A percentile compares a stretch with the other conserved stretches of the same genome.
phyloP scores from a whole-genome alignment of 2,329 filamentous ascomycete species.

The Sporothrix globosa region DNA sequence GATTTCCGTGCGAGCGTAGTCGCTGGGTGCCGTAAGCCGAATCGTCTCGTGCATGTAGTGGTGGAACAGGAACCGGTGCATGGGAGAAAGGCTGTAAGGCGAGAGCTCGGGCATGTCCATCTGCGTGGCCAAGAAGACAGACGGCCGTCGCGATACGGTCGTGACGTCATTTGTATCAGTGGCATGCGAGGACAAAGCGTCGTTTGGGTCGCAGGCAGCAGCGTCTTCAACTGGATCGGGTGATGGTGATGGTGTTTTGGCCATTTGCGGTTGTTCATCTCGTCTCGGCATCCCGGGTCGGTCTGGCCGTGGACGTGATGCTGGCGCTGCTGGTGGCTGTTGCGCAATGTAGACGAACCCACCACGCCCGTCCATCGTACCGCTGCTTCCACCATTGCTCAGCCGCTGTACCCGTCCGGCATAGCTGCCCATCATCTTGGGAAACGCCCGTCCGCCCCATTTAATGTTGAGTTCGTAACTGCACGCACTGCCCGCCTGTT shows the following conservation, averaged over 20 bases:
- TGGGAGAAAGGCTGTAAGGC: neutral
- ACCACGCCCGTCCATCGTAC: neutral
- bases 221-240: neutral
- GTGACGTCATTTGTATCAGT: neutral
- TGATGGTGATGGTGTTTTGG: neutral
- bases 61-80: conserved; percentile 31
- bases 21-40: conserved; percentile 33
- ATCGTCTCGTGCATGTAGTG: conserved; percentile 34
- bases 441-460: conserved; percentile 33
- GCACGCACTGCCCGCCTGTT: conserved; percentile 53
- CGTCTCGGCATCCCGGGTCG: neutral
- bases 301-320: neutral
- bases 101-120: neutral
- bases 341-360: conserved; percentile 29
- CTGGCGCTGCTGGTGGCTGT: neutral
- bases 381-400: conserved; percentile 5
- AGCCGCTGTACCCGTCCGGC: conserved; percentile 27
- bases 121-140: neutral
- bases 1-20: conserved; percentile 31
- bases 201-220: neutral
- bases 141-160: neutral
- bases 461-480: conserved; percentile 33
- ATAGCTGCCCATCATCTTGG: conserved; percentile 30
- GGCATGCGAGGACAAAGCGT: neutral
- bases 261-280: neutral